Evolutionary conservation across 2,329 filamentous ascomycete genomes (phyloP), one percentile per base, ranked within the genome.

Genomic region (Fusarium austroafricanum): DNA sequence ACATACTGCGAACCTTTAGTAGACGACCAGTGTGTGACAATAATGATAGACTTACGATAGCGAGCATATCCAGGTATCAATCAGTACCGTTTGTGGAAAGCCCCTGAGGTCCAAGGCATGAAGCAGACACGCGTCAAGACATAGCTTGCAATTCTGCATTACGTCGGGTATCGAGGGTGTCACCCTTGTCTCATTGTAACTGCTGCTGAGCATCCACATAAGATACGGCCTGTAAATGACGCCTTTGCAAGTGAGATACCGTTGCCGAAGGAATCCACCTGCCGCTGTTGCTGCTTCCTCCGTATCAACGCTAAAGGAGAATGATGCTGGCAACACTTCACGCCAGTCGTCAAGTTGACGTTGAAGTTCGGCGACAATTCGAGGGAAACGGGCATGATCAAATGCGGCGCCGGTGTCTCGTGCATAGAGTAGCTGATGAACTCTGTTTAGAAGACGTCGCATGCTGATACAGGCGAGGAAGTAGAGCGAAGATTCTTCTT

Each of bases 41-140:
- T 1, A 2, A 4, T 10, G 5, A 3, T 18, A 5, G 14, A 78
- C 82, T 71, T 74, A 85, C 83, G 83, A 85, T 0, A 86, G 67
- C 0, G 83, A 83, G 44, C 84, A 86, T 21, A 86, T 86, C 84
- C 84, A 86, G 0, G 83, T 84, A 65, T 86, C 84, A 2, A 86
- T 79, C 33, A 86, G 71, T 0, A 86, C 79, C 0, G 84, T 86
- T 46, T 86, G 84, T 0, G 81, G 76, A 55, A 83, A 85, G 0
- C 81, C 80, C 21, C 81, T 70, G 5, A 86, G 63, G 38, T 85
- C 84, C 39, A 83, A 71, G 1, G 84, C 83, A 51, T 86, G 84
- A 38, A 85, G 62, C 15, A 83, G 67, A 31, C 83, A 85, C 0
- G 83, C 82, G 52, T 84, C 81, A 0, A 85, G 72, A 38, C 83